Evolutionary conservation across 2,329 filamentous ascomycete genomes (phyloP).

Genomic region (Microdochium bolleyi): DNA sequence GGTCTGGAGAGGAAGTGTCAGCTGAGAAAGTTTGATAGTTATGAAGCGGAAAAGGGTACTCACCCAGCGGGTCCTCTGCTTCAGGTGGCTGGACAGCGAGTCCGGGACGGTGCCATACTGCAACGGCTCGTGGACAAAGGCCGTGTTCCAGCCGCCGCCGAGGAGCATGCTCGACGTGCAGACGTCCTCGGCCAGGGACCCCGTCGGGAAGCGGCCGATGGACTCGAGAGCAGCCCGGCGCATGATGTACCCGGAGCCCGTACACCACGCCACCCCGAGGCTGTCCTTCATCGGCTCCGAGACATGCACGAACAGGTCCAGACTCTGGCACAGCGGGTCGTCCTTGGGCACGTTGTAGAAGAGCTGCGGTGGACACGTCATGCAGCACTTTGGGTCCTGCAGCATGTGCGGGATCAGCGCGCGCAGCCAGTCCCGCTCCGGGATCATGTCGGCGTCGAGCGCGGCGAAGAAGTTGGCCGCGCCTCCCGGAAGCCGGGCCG

Average conservation of each 20-base stretch:
- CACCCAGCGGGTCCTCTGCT: constrained; percentile 49
- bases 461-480: constrained; percentile 49
- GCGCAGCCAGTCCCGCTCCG: constrained; percentile 53
- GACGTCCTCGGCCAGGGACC: constrained; percentile 53
- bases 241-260: constrained; percentile 53
- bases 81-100: constrained; percentile 44
- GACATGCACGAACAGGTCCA: constrained; percentile 48
- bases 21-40: not conserved
- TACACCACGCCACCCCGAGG: constrained; percentile 45
- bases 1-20: not conserved
- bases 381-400: constrained; percentile 44
- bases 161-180: constrained; percentile 51
- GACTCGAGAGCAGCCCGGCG: constrained; percentile 49
- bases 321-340: constrained; percentile 49
- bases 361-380: constrained; percentile 53
- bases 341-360: constrained; percentile 55
- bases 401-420: constrained; percentile 51
- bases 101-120: constrained; percentile 54
- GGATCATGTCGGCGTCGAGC: constrained; percentile 54
- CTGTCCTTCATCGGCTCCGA: not conserved
- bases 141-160: constrained; percentile 53
- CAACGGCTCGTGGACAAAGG: constrained; percentile 49
- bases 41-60: not conserved
- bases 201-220: constrained; percentile 54
- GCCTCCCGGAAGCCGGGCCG: constrained; percentile 44